These are phyloP conservation scores for Calocybe indica DNA, from an alignment of 768 basidiomycete species.

Conservation along the genomic window DNA sequence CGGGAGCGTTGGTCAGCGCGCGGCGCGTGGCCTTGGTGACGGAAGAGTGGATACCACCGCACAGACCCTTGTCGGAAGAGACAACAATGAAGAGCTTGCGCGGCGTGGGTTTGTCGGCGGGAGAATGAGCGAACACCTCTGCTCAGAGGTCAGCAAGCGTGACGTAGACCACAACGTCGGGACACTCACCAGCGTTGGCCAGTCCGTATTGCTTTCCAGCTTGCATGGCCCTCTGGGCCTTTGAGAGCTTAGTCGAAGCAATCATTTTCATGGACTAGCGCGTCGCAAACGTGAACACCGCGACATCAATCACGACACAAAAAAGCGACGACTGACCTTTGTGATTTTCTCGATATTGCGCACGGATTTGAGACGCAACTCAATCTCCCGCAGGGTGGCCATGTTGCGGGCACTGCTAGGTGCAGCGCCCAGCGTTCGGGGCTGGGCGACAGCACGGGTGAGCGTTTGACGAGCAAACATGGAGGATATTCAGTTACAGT, in stretches of 20 bases:
- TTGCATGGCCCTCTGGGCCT: slow-evolving; percentile 91
- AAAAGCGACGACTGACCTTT: slow-evolving; percentile 52
- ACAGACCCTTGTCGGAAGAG: slow-evolving; percentile 98
- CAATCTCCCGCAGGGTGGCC: slow-evolving; percentile 98
- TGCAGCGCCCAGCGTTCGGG: slow-evolving; percentile 31
- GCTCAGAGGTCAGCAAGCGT: slow-evolving; percentile 9
- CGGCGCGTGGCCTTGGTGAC: slow-evolving; percentile 86
- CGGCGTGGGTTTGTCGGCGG: slow-evolving; percentile 60
- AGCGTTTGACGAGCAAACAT: slow-evolving; percentile 46
- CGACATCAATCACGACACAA: slow-evolving; percentile 2
- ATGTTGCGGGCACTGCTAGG: slow-evolving; percentile 69
- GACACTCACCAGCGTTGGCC: slow-evolving; percentile 76
- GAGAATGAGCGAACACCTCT: slow-evolving; percentile 86
- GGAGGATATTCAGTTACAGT: slow-evolving; percentile 20
- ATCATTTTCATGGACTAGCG: slow-evolving; percentile 97
- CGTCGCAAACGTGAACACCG: not conserved
- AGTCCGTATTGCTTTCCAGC: slow-evolving; percentile 89
- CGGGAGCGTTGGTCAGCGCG: slow-evolving; percentile 49
- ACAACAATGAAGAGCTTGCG: slow-evolving; percentile 90
- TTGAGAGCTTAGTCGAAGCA: slow-evolving; percentile 93
- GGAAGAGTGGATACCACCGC: slow-evolving; percentile 98
- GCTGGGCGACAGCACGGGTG: slow-evolving; percentile 31
- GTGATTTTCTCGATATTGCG: slow-evolving; percentile 99
- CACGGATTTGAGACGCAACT: slow-evolving; percentile 93
- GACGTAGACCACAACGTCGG: slow-evolving; percentile 2